Base-by-base conservation (phyloP, 169 alveolate species). In the Eimeria necatrix region DNA sequence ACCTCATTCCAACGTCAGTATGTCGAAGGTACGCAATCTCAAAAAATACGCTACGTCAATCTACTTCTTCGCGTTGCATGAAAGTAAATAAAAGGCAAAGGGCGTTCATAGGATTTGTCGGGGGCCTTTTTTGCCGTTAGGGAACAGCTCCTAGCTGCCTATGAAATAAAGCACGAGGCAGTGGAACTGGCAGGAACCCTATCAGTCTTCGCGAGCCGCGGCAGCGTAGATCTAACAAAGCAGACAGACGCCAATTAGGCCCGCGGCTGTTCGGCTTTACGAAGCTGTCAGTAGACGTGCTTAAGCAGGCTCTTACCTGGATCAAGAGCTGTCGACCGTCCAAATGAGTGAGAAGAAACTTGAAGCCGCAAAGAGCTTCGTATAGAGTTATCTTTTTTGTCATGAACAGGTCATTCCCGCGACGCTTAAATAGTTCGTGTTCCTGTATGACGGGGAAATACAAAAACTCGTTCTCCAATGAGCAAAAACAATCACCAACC, bases 281-380 rank as follows among this genome's bases (percentile, higher is more conserved):
- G 2, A 32, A 32, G 41, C 41, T 32, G 41, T 32, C 41, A 2
- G 41, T 32, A 32, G 41, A 32, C 41, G 41, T 32, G 41, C 41
- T 32, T 2, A 32, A 32, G 41, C 41, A 32, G 41, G 41, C 41
- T 32, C 81, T 8, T 59, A 76, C 97, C 94, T 97, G 95, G 8
- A 98, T 96, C n/a, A 96, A 95, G 48, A 98, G 95, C 91, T 96
- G 96, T 78, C 99, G 97, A 61, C 99, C 99, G 95, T 99, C 99
- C 49, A 99, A 97, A 96, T 98, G 99, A 48, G 97, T 98, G n/a
- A 99, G 89, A 20, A 95, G 96, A 93, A 99, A 98, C 91, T 97
- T 97, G 97, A 97, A 98, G 8, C 99, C 99, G 53, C 99, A 98
- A 61, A 99, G 96, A 5, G 99, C 99, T 96, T 99, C 99, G 94